A percentile compares a stretch with the other conserved stretches of the same genome.
Evolutionary conservation across 805 yeast species (phyloP).

Genomic region (Zygosaccharomyces kombuchaensis): DNA sequence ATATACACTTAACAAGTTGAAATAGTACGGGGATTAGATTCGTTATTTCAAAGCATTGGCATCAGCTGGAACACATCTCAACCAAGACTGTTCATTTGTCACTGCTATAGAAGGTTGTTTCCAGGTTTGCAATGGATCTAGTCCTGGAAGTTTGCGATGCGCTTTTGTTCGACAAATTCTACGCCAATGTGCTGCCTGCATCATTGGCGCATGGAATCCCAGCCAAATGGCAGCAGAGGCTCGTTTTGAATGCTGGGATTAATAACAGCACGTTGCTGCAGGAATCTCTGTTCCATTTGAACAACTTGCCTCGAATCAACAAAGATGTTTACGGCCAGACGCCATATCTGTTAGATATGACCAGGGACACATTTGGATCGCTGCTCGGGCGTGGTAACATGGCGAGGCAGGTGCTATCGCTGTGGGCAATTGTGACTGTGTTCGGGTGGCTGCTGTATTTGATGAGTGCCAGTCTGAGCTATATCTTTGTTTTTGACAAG

Average conservation of each 20-base stretch:
- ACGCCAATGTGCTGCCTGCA: slow-evolving; percentile 65
- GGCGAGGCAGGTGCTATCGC: slow-evolving; percentile 63
- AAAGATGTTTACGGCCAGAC: slow-evolving; percentile 55
- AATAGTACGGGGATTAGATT: no score
- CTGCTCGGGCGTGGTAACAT: slow-evolving; percentile 66
- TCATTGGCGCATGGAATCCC: slow-evolving; percentile 41
- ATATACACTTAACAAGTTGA: not conserved
- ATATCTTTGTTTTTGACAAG: slow-evolving; percentile 75
- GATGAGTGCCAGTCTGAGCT: slow-evolving; percentile 70
- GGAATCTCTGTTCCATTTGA: slow-evolving; percentile 15
- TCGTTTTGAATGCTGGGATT: slow-evolving; percentile 25
- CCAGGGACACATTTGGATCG: slow-evolving; percentile 59
- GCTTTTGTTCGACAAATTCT: slow-evolving; percentile 65
- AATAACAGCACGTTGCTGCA: slow-evolving; percentile 25
- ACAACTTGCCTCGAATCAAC: slow-evolving; percentile 20
- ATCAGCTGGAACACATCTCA: not conserved
- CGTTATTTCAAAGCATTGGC: no score
- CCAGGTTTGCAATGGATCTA: slow-evolving; percentile 68
- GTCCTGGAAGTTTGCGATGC: slow-evolving; percentile 78
- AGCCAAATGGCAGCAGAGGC: slow-evolving; percentile 18
- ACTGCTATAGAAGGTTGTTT: no score
- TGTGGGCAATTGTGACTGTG: slow-evolving; percentile 64
- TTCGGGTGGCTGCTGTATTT: slow-evolving; percentile 88
- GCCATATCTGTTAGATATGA: slow-evolving; percentile 55
- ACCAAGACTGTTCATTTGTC: no score